phyloP scores from a whole-genome alignment of 192 early-diverging fungal genomes.

The Cladochytrium replicatum region DNA sequence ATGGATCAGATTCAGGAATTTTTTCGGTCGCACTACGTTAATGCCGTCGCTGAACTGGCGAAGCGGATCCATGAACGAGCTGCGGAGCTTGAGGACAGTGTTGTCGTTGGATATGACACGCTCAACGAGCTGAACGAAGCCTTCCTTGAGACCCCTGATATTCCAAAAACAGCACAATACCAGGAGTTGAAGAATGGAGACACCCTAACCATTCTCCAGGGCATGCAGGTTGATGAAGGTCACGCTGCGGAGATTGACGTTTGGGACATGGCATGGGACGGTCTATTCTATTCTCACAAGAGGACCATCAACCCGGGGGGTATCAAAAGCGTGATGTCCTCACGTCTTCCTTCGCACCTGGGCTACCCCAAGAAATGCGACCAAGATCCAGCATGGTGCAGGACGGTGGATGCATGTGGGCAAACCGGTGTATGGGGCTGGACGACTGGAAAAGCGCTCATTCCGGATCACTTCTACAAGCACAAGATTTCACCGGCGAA shows the following conservation, averaged over 20 bases:
- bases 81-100: conserved; percentile 37
- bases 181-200: conserved; percentile 51
- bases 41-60: conserved; percentile 54
- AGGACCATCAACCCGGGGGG: conserved; percentile 31
- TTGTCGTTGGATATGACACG: conserved; percentile 66
- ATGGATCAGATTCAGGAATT: conserved; percentile 49
- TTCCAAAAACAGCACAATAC: no score
- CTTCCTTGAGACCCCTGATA: conserved; percentile 33
- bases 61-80: conserved; percentile 31
- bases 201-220: conserved; percentile 57
- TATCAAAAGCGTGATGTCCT: conserved; percentile 22
- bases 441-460: conserved; percentile 11
- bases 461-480: conserved; percentile 50
- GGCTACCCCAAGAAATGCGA: no score
- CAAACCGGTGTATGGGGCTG: conserved; percentile 59
- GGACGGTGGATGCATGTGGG: conserved; percentile 50
- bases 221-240: conserved; percentile 57
- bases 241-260: conserved; percentile 39
- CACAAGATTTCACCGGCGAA: conserved; percentile 52
- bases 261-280: conserved; percentile 56
- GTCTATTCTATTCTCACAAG: conserved; percentile 39
- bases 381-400: no score
- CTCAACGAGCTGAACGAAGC: conserved; percentile 59
- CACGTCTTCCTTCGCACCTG: no score
- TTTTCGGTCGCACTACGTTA: conserved; percentile 51